Percentiles rank a stretch among this genome's conserved stretches.
Conservation (phyloP, 306 rosid genomes). For the Senna siamea region DNA sequence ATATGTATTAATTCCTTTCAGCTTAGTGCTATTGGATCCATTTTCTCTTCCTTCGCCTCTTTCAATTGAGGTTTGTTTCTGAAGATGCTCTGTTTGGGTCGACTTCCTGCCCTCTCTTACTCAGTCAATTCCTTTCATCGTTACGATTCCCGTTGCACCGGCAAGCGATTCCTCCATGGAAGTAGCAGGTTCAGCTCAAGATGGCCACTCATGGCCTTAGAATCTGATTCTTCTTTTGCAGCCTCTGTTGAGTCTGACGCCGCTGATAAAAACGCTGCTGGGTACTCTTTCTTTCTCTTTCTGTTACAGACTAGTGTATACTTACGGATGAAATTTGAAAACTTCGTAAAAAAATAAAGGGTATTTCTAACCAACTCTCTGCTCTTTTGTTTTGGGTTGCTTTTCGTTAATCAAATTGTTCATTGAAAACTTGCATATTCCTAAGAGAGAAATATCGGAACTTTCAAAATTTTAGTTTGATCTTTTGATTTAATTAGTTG, state of each 20-base stretch:
- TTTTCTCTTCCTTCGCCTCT: not conserved
- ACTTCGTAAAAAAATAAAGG: not conserved
- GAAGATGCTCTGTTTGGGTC: constrained; percentile 55
- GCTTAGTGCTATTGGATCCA: not conserved
- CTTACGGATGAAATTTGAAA: not conserved
- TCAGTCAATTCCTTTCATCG: constrained; percentile 36
- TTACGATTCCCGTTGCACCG: constrained; percentile 21
- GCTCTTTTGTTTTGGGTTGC: not conserved
- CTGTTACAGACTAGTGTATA: not conserved
- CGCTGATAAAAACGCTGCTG: constrained; percentile 58
- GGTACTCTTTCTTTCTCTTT: constrained; percentile 42
- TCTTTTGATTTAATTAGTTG: not conserved
- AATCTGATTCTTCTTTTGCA: constrained; percentile 61
- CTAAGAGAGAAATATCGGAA: not conserved
- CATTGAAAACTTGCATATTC: not conserved
- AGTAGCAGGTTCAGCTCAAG: constrained; percentile 36
- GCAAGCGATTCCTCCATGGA: constrained; percentile 37
- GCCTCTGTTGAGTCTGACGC: constrained; percentile 67
- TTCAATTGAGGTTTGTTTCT: not conserved
- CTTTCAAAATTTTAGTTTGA: not conserved
- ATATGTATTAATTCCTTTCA: not conserved
- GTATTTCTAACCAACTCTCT: not conserved
- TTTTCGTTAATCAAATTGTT: not conserved
- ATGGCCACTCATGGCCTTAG: constrained; percentile 62
- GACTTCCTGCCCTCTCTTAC: constrained; percentile 45